Percentiles rank a stretch among this genome's conserved stretches.
phyloP scores from a whole-genome alignment of 1,139 yeast species.

The Trichomonascaceae sp. region DNA sequence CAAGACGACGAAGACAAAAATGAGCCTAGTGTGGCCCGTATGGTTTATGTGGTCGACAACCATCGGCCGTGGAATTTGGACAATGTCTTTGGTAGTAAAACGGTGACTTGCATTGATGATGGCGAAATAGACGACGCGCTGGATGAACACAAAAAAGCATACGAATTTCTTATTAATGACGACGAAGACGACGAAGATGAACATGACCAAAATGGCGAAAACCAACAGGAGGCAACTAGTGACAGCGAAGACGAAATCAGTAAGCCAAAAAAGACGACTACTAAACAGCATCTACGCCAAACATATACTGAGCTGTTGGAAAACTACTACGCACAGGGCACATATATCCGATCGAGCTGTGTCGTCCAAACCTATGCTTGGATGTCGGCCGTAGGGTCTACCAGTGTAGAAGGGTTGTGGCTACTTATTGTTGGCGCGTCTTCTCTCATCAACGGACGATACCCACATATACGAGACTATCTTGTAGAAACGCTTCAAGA shows the following conservation, averaged over 20 bases:
- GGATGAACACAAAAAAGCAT: constrained; percentile 17
- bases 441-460: constrained; percentile 30
- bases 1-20: constrained; percentile 24
- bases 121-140: constrained; percentile 41
- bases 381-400: constrained; percentile 68
- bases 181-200: constrained; percentile 23
- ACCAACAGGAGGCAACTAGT: constrained; percentile 10
- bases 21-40: constrained; percentile 27
- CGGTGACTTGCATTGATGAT: constrained; percentile 77
- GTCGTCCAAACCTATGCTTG: constrained; percentile 73
- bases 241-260: background rate
- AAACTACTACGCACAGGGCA: constrained; percentile 41
- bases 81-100: constrained; percentile 76
- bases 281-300: constrained; percentile 4
- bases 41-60: constrained; percentile 75
- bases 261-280: background rate
- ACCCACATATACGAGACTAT: background rate
- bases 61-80: constrained; percentile 96
- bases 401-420: constrained; percentile 65
- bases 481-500: background rate
- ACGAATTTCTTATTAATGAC: constrained; percentile 15
- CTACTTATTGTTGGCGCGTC: constrained; percentile 80
- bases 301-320: constrained; percentile 11
- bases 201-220: constrained; percentile 16
- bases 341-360: constrained; percentile 61